A percentile compares a stretch with the other conserved stretches of the same genome.
Conservation (phyloP, 2,329 filamentous ascomycete species). For the Didymella keratinophila region DNA sequence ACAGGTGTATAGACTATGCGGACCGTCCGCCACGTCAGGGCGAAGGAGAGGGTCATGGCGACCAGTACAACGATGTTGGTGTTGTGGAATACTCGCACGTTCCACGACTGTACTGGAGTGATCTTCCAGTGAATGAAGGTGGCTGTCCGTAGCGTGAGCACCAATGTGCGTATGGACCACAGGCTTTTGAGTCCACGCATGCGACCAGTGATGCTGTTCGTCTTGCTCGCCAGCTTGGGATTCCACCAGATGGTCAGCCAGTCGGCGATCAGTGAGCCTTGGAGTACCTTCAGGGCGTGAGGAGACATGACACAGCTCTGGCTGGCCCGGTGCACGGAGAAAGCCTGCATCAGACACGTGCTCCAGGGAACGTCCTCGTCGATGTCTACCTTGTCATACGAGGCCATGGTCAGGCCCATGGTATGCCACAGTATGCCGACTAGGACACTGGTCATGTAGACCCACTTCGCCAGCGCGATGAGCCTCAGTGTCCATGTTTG, state of each 20-base stretch:
- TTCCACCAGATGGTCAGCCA: slow-evolving; percentile 72
- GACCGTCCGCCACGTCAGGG: slow-evolving; percentile 61
- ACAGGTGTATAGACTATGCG: slow-evolving; percentile 60
- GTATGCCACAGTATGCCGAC: slow-evolving; percentile 49
- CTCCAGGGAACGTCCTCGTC: slow-evolving; percentile 22
- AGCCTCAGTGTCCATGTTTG: slow-evolving; percentile 54
- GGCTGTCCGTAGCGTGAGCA: slow-evolving; percentile 63
- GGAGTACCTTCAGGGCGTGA: slow-evolving; percentile 26
- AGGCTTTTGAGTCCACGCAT: slow-evolving; percentile 69
- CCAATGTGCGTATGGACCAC: slow-evolving; percentile 70
- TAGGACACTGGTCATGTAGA: slow-evolving; percentile 52
- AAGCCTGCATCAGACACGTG: slow-evolving; percentile 34
- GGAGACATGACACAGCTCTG: slow-evolving; percentile 40
- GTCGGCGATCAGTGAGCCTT: slow-evolving; percentile 57
- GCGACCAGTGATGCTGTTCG: slow-evolving; percentile 61
- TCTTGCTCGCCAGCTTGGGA: slow-evolving; percentile 69
- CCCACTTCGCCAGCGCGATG: slow-evolving; percentile 55
- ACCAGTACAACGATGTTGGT: slow-evolving; percentile 65
- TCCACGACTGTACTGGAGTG: slow-evolving; percentile 22
- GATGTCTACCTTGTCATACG: slow-evolving; percentile 16
- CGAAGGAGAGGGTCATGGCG: slow-evolving; percentile 35
- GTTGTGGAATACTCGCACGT: slow-evolving; percentile 50
- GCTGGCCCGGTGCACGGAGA: slow-evolving; percentile 29
- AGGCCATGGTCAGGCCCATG: slow-evolving; percentile 32
- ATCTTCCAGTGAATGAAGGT: slow-evolving; percentile 44